Base-by-base conservation (phyloP, 306 rosid species). In the Medicago arabica region DNA sequence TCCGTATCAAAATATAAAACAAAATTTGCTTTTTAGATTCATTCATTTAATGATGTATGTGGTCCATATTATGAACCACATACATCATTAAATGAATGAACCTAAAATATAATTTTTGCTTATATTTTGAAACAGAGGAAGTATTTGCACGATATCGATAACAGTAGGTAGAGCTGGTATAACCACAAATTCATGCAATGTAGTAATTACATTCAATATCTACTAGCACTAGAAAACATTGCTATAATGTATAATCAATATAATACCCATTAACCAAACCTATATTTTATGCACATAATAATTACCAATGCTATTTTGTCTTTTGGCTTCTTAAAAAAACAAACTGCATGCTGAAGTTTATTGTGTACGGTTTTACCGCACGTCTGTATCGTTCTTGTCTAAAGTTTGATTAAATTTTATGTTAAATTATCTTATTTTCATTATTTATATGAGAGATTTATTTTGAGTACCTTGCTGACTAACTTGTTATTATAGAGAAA, bases 361-460 rank as follows among this genome's bases (percentile, higher is more conserved):
- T 46, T 34, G n/a, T n/a, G n/a, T n/a, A n/a, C n/a, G n/a, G n/a
- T 71, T 54, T 76, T 53, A 71, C 53, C 11, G 19, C 81, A 40
- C 47, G 47, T 25, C n/a, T 64, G 47, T 77, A 50, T 72, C 59
- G 63, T 67, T 81, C 13, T 75, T 81, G 77, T 81, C 51, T 31
- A 18, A 63, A 28, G 31, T 69, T 25, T 76, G 34, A 63, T 71
- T 55, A 40, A 41, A 44, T 34, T 43, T 13, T 13, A 38, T n/a
- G 8, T 67, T 2, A 21, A 14, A 19, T 69, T 23, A 47, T 71
- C n/a, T 23, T 19, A 28, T 76, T 72, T 58, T 44, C 55, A 58
- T 62, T 69, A 53, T 75, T 75, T 81, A 62, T 70, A n/a, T n/a
- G 59, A 39, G 57, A 47, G 69, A 36, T 17, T 44, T 66, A 55